A percentile compares a stretch with the other conserved stretches of the same genome.
Conservation (phyloP, 345 rosid genomes). For the Erucastrum elatum region DNA sequence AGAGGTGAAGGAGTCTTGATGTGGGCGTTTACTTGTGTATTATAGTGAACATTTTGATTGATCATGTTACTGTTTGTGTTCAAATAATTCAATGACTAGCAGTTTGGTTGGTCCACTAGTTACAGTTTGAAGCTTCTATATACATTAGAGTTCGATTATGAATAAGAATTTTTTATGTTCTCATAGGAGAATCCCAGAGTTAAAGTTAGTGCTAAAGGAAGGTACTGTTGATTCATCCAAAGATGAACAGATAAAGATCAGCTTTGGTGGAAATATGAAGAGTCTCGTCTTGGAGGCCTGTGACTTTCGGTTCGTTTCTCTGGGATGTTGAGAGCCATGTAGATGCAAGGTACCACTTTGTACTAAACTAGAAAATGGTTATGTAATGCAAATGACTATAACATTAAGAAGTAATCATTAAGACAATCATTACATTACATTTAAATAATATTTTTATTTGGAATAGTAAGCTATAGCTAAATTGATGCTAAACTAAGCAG, state of each 20-base stretch:
- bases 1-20: not conserved
- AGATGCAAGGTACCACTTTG: conserved; percentile 90
- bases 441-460: not conserved
- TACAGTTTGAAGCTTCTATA: not conserved
- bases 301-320: conserved; percentile 91
- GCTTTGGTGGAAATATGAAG: conserved; percentile 74
- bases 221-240: no score
- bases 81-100: not conserved
- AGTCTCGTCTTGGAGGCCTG: conserved; percentile 94
- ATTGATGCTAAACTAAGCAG: not conserved
- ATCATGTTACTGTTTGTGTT: not conserved
- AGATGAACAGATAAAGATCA: conserved; percentile 50
- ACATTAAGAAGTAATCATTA: conserved; percentile 28
- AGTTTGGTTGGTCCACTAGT: conserved; percentile 12
- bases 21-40: not conserved
- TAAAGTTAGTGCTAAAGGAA: no score
- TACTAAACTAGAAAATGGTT: conserved; percentile 47
- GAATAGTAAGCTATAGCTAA: not conserved
- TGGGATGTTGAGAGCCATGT: conserved; percentile 97
- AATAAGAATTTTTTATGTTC: no score
- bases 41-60: not conserved
- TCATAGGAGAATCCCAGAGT: no score
- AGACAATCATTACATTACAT: not conserved
- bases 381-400: conserved; percentile 28
- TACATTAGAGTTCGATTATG: no score